These are phyloP conservation scores for Colletotrichum cuscutae DNA, from an alignment of 2,329 filamentous ascomycete genomes.

Conservation along the genomic window DNA sequence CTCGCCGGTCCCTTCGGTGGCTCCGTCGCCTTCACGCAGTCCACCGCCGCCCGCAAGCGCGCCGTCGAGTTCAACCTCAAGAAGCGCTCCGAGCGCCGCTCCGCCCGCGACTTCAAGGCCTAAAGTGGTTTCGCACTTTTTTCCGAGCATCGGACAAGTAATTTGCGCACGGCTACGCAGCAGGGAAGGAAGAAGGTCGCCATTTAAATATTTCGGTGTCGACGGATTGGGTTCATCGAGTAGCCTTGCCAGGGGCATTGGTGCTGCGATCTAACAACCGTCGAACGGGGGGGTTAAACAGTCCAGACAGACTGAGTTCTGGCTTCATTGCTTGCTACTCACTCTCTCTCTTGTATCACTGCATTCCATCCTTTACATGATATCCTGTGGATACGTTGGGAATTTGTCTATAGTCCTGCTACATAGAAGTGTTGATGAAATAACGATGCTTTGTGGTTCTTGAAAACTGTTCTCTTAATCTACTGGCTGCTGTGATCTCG, in stretches of 20 bases:
- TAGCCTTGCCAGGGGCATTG: constrained; percentile 14
- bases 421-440: constrained; percentile 21
- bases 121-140: constrained; percentile 3
- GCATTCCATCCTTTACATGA: constrained; percentile 21
- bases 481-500: neutral
- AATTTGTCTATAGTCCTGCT: constrained; percentile 25
- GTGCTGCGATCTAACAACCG: neutral
- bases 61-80: constrained; percentile 63
- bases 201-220: neutral
- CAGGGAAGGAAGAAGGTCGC: neutral
- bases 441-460: constrained; percentile 31
- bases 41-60: constrained; percentile 67
- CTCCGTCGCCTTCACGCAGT: constrained; percentile 73
- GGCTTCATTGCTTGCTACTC: neutral
- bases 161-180: constrained; percentile 6
- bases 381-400: constrained; percentile 31
- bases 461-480: neutral
- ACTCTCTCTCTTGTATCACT: constrained; percentile 1
- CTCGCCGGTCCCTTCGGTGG: constrained; percentile 74
- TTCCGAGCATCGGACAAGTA: constrained; percentile 5
- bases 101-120: constrained; percentile 36
- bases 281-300: neutral
- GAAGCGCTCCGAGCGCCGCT: constrained; percentile 44
- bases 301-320: neutral
- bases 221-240: neutral